Base-by-base conservation (phyloP, 805 yeast genomes). In the Lachancea thermotolerans region DNA sequence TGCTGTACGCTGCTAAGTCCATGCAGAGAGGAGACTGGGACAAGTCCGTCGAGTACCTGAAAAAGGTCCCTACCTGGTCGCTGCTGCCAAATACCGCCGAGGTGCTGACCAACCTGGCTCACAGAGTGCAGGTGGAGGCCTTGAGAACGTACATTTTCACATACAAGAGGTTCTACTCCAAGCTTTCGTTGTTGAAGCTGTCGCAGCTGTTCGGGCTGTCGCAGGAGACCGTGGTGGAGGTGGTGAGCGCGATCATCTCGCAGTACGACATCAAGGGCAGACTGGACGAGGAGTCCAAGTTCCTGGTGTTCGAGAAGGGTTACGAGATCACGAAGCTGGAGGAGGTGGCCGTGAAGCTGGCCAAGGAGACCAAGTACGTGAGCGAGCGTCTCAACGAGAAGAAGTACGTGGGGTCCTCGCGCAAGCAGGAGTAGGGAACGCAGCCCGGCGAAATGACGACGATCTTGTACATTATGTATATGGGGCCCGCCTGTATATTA, bases 11-110 rank as follows among this genome's bases (percentile, higher is more conserved):
- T 40, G 95, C 97, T 35, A 82, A 82, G 68, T 79, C 87, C 29
- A 78, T 93, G 66, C 86, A 85, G 63, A 77, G 77, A 56, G 96
- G 97, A 54, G 87, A 91, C 62, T 93, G 99, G 98, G 70, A 75
- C 51, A 74, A 76, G 56, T 82, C 95, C 18, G 77, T 79, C 53
- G 79, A 79, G 42, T 75, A 86, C 60, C 77, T 93, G 42, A 51
- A 52, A 25, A 43, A 51, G 57, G 72, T 77, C 34, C 73, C 86
- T 25, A 82, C 91, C 65, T 93, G 98, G 98, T 77, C 77, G 51
- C 74, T 89, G 65, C 73, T 87, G 66, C 79, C 87, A 48, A 81
- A 85, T 55, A 65, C 79, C 45, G 87, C 78, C 41, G 68, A 73
- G 40, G 75, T 87, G 62, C 81, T 80, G 68, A 68, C 67, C n/a